Evolutionary conservation across 2,329 filamentous ascomycete species (phyloP).

Genomic region (Paracorniculantispora psalliotae): DNA sequence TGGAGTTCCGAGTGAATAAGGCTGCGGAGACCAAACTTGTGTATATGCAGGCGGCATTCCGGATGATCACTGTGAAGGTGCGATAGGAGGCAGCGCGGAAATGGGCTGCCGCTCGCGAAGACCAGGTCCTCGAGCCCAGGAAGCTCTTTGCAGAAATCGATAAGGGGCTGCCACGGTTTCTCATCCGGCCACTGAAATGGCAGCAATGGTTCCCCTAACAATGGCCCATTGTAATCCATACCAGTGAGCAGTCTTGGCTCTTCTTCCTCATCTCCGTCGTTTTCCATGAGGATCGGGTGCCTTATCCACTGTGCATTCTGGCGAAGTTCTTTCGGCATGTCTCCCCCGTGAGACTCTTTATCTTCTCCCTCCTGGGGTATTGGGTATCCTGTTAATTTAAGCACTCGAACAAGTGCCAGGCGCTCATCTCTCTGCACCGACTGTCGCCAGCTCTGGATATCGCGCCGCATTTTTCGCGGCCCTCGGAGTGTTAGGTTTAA

Average conservation of each 20-base stretch:
- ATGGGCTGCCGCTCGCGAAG: background rate
- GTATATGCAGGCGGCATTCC: background rate
- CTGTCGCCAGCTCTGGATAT: conserved; percentile 7
- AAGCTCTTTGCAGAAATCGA: background rate
- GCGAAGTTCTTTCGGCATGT: background rate
- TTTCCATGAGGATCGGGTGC: background rate
- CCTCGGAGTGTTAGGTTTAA: background rate
- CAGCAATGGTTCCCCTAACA: background rate
- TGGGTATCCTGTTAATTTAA: conserved; percentile 4
- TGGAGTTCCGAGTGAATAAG: background rate
- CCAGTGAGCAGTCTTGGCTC: conserved; percentile 2
- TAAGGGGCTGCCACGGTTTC: conserved; percentile 1
- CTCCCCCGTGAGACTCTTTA: background rate
- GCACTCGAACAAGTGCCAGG: background rate
- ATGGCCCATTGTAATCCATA: background rate
- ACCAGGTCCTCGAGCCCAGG: conserved; percentile 1
- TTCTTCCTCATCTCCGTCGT: conserved; percentile 3
- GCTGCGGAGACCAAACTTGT: background rate
- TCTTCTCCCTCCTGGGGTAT: background rate
- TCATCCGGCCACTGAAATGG: background rate
- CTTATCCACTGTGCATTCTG: background rate
- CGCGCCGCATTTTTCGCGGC: background rate
- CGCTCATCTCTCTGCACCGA: background rate
- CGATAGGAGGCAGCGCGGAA: conserved; percentile 3
- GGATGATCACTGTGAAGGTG: background rate